A percentile compares a stretch with the other conserved stretches of the same genome.
phyloP scores from a whole-genome alignment of 352 stramenopile genomes.

The Thalassiosira delicatula region DNA sequence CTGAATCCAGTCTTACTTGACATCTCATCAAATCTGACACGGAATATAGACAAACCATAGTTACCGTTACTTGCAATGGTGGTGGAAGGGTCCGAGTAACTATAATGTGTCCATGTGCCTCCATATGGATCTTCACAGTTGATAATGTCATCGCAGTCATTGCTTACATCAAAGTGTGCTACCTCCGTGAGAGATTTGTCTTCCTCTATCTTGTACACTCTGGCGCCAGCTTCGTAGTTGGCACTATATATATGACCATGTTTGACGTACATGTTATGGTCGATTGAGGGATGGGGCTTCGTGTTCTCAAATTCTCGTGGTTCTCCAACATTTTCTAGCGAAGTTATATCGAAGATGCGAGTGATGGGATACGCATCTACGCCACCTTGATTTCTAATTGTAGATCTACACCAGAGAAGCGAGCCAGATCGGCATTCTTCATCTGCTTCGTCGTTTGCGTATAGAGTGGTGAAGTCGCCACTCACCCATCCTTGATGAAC shows the following conservation, averaged over 20 bases:
- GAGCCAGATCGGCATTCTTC: neutral
- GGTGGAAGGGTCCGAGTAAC: neutral
- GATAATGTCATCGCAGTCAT: slow-evolving; percentile 4
- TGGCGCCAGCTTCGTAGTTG: neutral
- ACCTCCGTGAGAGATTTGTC: slow-evolving; percentile 15
- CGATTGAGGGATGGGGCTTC: slow-evolving; percentile 7
- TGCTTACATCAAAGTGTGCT: neutral
- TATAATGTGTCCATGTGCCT: slow-evolving; percentile 1
- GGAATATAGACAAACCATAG: neutral
- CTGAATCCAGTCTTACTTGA: too few species aligned
- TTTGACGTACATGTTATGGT: slow-evolving; percentile 14
- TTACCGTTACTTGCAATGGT: neutral
- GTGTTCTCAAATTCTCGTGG: neutral
- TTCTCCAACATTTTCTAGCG: neutral
- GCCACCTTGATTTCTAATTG: neutral
- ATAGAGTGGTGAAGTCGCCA: neutral
- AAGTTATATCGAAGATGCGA: neutral
- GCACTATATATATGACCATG: neutral
- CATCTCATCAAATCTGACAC: neutral
- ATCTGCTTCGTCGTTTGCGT: neutral
- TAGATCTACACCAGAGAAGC: too few species aligned
- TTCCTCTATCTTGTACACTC: neutral
- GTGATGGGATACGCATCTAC: neutral
- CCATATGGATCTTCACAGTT: slow-evolving; percentile 3
- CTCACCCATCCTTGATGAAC: slow-evolving; percentile 4